Base-by-base conservation (phyloP, 192 early-diverging fungal genomes). In the Backusella macrospora region DNA sequence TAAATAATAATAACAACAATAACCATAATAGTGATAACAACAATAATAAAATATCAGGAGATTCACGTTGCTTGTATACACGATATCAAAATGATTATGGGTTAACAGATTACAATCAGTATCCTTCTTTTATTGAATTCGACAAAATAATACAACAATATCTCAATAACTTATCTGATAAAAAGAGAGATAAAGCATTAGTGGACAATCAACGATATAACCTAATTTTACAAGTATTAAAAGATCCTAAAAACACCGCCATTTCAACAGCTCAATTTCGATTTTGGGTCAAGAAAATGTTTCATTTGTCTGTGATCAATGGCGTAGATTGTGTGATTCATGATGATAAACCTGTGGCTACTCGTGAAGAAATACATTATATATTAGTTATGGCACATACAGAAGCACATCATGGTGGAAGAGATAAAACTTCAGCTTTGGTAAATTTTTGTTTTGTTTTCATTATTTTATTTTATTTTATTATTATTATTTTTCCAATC, bases 281-380 rank as follows among this genome's bases (percentile, higher is more conserved):
- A 6, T 85, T 85, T 71, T 85, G 84, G 84, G 84, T 82, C 10
- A 85, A 85, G 40, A 85, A 85, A 18, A 85, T 85, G 84, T 85
- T 85, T 71, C 78, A 82, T 2, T 72, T 85, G 10, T 45, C 59
- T n/a, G 26, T 29, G 4, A 66, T 63, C 13, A 76, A 76, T 15
- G 74, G 76, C 0, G 75, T 68, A 4, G 82, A 85, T 59, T 64
- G 81, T 21, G 82, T 85, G 5, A 81, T 78, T 42, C 84, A 85
- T 67, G 76, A 83, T 8, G 78, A 83, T 29, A 85, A 85, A 44
- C 84, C 84, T 16, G 80, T 85, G 1, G 84, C 84, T 6, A 85
- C 75, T n/a, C 79, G 81, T 37, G 84, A 85, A 45, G 73, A 81
- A 38, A 72, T 85, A 2, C 81, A 85, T 68, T 73, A 76, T 26